Evolutionary conservation across 352 stramenopile genomes (phyloP).

Genomic region (Phytophthora multivora): DNA sequence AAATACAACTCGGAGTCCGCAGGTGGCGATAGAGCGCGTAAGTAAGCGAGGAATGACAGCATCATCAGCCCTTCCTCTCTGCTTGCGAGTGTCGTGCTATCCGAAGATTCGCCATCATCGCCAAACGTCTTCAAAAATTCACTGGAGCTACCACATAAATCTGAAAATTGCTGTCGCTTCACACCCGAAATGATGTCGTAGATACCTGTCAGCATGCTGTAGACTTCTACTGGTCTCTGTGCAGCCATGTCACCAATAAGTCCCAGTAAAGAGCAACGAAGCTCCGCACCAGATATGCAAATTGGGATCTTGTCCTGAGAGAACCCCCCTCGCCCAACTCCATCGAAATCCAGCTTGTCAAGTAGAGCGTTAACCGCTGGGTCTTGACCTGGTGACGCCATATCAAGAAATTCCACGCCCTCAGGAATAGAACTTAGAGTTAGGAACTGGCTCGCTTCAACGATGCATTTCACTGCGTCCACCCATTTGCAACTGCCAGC

Average conservation of each 20-base stretch:
- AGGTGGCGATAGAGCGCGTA: slow-evolving; percentile 60
- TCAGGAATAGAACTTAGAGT: slow-evolving; percentile 40
- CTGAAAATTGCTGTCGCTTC: slow-evolving; percentile 29
- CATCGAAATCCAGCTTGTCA: slow-evolving; percentile 70
- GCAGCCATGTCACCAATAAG: slow-evolving; percentile 75
- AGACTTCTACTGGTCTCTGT: slow-evolving; percentile 36
- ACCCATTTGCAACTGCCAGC: slow-evolving; percentile 42
- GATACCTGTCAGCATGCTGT: slow-evolving; percentile 29
- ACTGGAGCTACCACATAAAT: slow-evolving; percentile 9
- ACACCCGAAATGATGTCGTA: slow-evolving; percentile 62
- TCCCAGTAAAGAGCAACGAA: slow-evolving; percentile 68
- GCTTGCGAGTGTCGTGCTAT: slow-evolving; percentile 6
- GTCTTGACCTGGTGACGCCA: slow-evolving; percentile 19
- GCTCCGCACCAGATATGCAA: slow-evolving; percentile 51
- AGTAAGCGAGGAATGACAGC: slow-evolving; percentile 71
- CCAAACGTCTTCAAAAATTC: slow-evolving; percentile 18
- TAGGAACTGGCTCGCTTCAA: slow-evolving; percentile 57
- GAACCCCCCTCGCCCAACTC: slow-evolving; percentile 43
- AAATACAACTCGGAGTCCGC: slow-evolving; percentile 85
- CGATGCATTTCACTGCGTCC: slow-evolving; percentile 43
- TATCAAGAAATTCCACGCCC: slow-evolving; percentile 30
- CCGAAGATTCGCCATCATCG: slow-evolving; percentile 1
- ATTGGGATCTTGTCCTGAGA: slow-evolving; percentile 38
- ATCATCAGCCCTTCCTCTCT: slow-evolving; percentile 41
- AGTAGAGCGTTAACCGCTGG: slow-evolving; percentile 49